Percentiles rank a stretch among this genome's conserved stretches.
Evolutionary conservation across 768 basidiomycete genomes (phyloP).

Genomic region (Lepiota venenata): DNA sequence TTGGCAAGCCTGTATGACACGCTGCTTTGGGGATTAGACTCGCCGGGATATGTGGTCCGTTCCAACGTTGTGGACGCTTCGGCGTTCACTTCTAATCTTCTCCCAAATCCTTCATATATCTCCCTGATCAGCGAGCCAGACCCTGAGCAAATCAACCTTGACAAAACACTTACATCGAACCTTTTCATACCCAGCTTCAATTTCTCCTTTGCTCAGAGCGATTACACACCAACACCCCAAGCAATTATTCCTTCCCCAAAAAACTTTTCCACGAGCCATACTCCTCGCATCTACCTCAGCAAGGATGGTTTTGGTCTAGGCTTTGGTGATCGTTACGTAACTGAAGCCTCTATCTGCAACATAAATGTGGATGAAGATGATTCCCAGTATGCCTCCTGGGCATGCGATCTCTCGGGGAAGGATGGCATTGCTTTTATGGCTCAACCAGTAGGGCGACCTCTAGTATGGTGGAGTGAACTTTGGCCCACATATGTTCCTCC

Average conservation of each 20-base stretch:
- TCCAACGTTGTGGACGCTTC: constrained; percentile 6
- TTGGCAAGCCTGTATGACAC: constrained; percentile 18
- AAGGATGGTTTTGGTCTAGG: constrained; percentile 17
- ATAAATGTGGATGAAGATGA: neutral
- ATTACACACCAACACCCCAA: neutral
- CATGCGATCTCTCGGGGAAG: constrained; percentile 8
- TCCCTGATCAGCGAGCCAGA: constrained; percentile 13
- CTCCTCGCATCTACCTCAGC: constrained; percentile 18
- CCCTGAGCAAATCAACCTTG: constrained; percentile 8
- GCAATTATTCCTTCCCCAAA: constrained; percentile 7
- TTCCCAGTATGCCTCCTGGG: constrained; percentile 3
- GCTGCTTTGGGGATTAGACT: constrained; percentile 19
- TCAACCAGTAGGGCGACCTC: constrained; percentile 11
- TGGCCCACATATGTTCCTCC: constrained; percentile 8
- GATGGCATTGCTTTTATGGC: constrained; percentile 8
- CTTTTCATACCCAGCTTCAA: constrained; percentile 16
- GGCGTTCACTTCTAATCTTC: constrained; percentile 3
- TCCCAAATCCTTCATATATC: constrained; percentile 15
- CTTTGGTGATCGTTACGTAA: constrained; percentile 2
- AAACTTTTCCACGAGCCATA: too few species aligned
- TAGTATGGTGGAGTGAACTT: constrained; percentile 18
- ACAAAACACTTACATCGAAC: constrained; percentile 13
- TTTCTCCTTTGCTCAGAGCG: constrained; percentile 11
- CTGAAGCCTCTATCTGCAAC: neutral
- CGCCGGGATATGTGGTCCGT: constrained; percentile 18